Conservation (phyloP, 192 early-diverging fungal genomes). For the Podila epigama region DNA sequence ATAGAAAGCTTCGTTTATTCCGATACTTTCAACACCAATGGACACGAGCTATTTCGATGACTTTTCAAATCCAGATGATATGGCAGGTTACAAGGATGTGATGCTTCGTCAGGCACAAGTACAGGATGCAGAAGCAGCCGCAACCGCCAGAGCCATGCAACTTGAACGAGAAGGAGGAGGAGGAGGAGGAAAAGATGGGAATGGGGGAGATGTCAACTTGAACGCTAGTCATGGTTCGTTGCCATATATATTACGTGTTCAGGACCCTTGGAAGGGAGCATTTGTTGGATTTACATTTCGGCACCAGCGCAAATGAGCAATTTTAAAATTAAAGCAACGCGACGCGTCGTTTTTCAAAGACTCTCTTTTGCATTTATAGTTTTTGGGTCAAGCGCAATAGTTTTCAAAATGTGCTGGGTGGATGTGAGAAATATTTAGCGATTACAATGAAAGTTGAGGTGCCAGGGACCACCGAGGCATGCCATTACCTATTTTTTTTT, state of each 20-base stretch:
- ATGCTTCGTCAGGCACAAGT: slow-evolving; percentile 30
- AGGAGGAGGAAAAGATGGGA: background rate
- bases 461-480: too few relatives aligned
- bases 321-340: background rate
- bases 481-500: too few relatives aligned
- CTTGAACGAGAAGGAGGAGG: background rate
- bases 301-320: slow-evolving; percentile 16
- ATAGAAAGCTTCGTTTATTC: slow-evolving; percentile 75
- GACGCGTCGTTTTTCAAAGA: background rate
- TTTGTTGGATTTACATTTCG: slow-evolving; percentile 87
- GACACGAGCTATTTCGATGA: slow-evolving; percentile 90
- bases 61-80: slow-evolving; percentile 69
- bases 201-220: slow-evolving; percentile 60
- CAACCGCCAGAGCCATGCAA: slow-evolving; percentile 51
- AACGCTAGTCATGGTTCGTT: slow-evolving; percentile 62
- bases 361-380: too few relatives aligned
- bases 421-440: too few relatives aligned
- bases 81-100: slow-evolving; percentile 67
- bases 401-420: too few relatives aligned
- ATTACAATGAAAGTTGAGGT: too few relatives aligned
- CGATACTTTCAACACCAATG: slow-evolving; percentile 70
- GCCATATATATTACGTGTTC: slow-evolving; percentile 53
- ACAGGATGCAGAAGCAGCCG: slow-evolving; percentile 57
- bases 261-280: slow-evolving; percentile 78
- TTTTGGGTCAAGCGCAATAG: too few relatives aligned